These are phyloP conservation scores for Pneumocystis oryctolagi DNA, from an alignment of 1,139 yeast species.

Conservation along the genomic window DNA sequence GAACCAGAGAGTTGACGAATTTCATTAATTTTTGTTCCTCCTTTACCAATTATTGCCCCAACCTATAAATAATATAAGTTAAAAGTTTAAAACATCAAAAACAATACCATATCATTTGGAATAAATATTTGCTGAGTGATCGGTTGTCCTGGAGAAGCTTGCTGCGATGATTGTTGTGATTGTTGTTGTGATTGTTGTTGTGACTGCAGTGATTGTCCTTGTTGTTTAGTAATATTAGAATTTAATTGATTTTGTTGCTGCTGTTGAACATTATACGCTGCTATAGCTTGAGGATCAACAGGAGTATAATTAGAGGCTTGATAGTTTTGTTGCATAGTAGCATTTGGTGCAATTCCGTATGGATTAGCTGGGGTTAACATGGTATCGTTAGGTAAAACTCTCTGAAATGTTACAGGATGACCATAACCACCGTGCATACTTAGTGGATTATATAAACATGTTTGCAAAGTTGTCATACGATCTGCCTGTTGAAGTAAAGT, in stretches of 20 bases:
- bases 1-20: slow-evolving; percentile 66
- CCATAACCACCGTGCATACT: slow-evolving; percentile 16
- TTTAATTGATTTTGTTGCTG: slow-evolving; percentile 2
- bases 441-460: slow-evolving; percentile 14
- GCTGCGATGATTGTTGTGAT: slow-evolving; percentile 1
- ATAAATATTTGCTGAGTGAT: slow-evolving; percentile 56
- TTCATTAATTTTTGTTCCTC: slow-evolving; percentile 69
- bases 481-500: slow-evolving; percentile 49
- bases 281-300: slow-evolving; percentile 5
- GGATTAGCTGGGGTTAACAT: slow-evolving; percentile 15
- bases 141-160: slow-evolving; percentile 29
- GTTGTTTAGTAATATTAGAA: slow-evolving; percentile 3
- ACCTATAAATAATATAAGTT: slow-evolving; percentile 24
- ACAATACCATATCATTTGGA: slow-evolving; percentile 41
- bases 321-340: not conserved
- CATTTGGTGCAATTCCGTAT: not conserved
- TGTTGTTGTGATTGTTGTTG: slow-evolving; percentile 19
- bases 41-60: slow-evolving; percentile 77
- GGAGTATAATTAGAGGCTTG: slow-evolving; percentile 1
- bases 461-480: slow-evolving; percentile 21
- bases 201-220: slow-evolving; percentile 14
- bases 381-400: slow-evolving; percentile 12
- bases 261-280: slow-evolving; percentile 5
- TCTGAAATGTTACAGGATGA: slow-evolving; percentile 11
- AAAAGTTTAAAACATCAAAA: not conserved